Evolutionary conservation across 2,329 filamentous ascomycete genomes (phyloP), one percentile per base, ranked within the genome.

Genomic region (Microdochium bolleyi): DNA sequence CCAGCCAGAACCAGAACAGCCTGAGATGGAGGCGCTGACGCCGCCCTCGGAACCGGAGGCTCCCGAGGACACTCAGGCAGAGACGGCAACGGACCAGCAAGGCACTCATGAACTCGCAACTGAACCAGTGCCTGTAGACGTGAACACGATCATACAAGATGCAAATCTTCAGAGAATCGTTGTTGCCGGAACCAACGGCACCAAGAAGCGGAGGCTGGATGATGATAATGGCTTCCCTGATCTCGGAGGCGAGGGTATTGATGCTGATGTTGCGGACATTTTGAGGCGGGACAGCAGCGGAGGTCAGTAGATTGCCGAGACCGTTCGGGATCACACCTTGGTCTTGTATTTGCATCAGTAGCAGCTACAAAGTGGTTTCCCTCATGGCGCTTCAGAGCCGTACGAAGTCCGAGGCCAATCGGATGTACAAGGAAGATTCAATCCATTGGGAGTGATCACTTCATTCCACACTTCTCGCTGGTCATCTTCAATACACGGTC

Each of bases 1-100:
- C 3, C 68, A 69, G 14, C 68, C 76, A 24, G 87, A 89, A 57
- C 82, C 82, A 13, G 83, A 84, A 55, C 84, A 89, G 32, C 92
- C 92, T 1, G 84, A 92, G 60, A 79, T 95, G 53, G 92, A 97
- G 68, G 88, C 85, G 5, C 77, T 96, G 53, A 96, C 92, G 0
- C 92, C 91, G n/a, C 88, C 88, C 1, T 74, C 83, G 2, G 60
- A 62, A 49, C 58, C 54, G 16, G 61, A 63, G 14, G 27, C 50
- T 8, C 54, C 58, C 5, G 54, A 56, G 32, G 52, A 49, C 22
- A 52, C 60, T 10, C 57, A 55, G 52, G 60, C 37, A 56, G 61
- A 52, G 50, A 53, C 41, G 49, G 59, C 55, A 41, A 53, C 24
- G 44, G 57, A 51, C 30, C 55, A 56, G 13, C 53, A 56, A n/a